Evolutionary conservation across 1,284 basidiomycete species (phyloP), one percentile per base, ranked within the genome.

Genomic region (Pyrrhoderma noxium): DNA sequence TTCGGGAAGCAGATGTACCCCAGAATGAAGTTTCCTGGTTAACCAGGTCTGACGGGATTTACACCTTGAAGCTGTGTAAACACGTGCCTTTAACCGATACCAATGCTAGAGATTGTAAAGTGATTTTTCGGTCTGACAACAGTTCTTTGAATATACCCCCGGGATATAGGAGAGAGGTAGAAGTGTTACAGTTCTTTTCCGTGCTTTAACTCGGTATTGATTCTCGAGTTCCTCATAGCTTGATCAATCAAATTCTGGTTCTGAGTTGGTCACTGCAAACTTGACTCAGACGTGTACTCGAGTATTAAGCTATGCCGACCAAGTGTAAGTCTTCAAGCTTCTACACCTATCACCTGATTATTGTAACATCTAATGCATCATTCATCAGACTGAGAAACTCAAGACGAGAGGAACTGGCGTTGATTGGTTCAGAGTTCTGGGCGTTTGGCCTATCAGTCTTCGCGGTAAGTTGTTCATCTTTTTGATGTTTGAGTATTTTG

Each of bases 401-500:
- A 4, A 67, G 65, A 23, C 68, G 76, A 7, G 78, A 81, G 57
- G 77, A 79, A 50, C 59, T 76, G 2, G 69, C 76, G 1, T 68
- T 76, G 49, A 64, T 80, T 14, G 64, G 69, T 14, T 64, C 77
- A 3, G 79, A 81, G 55, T 74, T 81, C 59, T 82, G 79, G 79
- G 67, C 81, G 2, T 67, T 81, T 22, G 70, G 67, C 0, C 69
- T 82, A n/a, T 78, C 78, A 1, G 57, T 75, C 14, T 66, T 75
- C 44, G 76, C 74, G 2, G 64, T 54, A 36, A 41, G 42, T 37
- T n/a, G n/a, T n/a, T n/a, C n/a, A 1, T 16, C 2, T 13, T 42
- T 16, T 16, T 35, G 19, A 16, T 42, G 5, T 3, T 21, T 43
- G 13, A 13, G 25, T 22, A 18, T 27, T 34, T 11, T 21, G n/a